Percentiles rank a stretch among this genome's conserved stretches.
Conservation (phyloP, 768 basidiomycete species). For the Podaxis sp. region DNA sequence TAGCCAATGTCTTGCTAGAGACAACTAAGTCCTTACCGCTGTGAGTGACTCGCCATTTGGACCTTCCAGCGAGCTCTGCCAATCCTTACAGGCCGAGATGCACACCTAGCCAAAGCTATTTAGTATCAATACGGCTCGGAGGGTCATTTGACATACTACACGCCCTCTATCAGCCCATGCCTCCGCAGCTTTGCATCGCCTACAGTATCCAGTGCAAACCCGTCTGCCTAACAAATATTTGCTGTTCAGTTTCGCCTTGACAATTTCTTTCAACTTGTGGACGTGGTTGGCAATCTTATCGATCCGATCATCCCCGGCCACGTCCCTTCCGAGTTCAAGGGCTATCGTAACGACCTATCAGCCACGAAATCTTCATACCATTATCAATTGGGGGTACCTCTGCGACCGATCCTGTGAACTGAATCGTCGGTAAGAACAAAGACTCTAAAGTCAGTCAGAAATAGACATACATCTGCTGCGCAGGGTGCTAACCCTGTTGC, state of each 20-base stretch:
- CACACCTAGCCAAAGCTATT: background rate
- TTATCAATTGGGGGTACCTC: background rate
- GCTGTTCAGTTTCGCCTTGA: background rate
- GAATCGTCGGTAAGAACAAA: background rate
- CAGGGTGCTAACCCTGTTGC: background rate
- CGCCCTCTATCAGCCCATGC: background rate
- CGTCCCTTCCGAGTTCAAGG: background rate
- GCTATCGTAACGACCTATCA: background rate
- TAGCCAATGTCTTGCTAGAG: background rate
- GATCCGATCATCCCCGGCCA: background rate
- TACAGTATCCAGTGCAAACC: background rate
- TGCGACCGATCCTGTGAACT: background rate
- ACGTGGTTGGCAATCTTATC: background rate
- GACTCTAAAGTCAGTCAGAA: background rate
- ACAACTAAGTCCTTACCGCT: background rate
- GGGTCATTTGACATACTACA: background rate
- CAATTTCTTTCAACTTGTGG: background rate
- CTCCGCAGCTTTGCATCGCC: background rate
- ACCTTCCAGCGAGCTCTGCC: background rate
- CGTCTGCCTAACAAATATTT: background rate
- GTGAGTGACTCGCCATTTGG: background rate
- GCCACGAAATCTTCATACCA: background rate
- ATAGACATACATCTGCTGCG: background rate
- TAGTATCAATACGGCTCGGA: too few species aligned
- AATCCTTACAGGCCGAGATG: constrained; percentile 1